These are phyloP conservation scores for Trametes villosa DNA, from an alignment of 768 basidiomycete genomes.

Conservation along the genomic window DNA sequence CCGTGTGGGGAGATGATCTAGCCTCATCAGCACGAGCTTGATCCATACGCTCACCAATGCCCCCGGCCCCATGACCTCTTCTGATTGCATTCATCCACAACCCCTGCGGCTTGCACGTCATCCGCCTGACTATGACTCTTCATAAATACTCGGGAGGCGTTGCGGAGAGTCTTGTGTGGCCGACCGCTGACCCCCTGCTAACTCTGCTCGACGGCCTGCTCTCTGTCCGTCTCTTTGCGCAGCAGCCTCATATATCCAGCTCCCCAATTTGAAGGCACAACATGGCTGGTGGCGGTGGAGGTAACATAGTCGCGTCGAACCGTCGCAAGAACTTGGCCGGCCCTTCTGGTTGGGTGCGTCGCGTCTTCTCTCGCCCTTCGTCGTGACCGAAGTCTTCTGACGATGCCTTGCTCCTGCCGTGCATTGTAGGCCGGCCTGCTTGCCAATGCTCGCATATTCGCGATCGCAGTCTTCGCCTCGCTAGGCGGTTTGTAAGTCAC, in stretches of 20 bases:
- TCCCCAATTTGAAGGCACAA: not conserved
- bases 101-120: not conserved
- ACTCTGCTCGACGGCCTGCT: not conserved
- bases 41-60: not conserved
- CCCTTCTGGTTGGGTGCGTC: conserved; percentile 65
- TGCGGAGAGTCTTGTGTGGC: not conserved
- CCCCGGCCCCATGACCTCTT: conserved; percentile 8
- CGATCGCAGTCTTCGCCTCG: conserved; percentile 77
- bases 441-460: conserved; percentile 66
- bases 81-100: conserved; percentile 2
- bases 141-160: conserved; percentile 8
- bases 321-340: conserved; percentile 63
- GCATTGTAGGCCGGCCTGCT: conserved; percentile 58
- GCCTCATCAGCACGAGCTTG: not conserved
- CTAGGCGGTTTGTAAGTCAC: conserved; percentile 70
- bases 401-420: conserved; percentile 14
- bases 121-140: not conserved
- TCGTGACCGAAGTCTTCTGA: not conserved
- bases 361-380: conserved; percentile 5
- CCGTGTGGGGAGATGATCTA: conserved; percentile 11
- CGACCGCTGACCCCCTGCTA: not conserved
- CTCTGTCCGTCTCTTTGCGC: not conserved
- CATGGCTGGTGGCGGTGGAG: conserved; percentile 55
- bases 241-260: not conserved
- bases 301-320: conserved; percentile 41